Evolutionary conservation across 1,284 basidiomycete genomes (phyloP).

Genomic region (Apiotrichum brassicae): DNA sequence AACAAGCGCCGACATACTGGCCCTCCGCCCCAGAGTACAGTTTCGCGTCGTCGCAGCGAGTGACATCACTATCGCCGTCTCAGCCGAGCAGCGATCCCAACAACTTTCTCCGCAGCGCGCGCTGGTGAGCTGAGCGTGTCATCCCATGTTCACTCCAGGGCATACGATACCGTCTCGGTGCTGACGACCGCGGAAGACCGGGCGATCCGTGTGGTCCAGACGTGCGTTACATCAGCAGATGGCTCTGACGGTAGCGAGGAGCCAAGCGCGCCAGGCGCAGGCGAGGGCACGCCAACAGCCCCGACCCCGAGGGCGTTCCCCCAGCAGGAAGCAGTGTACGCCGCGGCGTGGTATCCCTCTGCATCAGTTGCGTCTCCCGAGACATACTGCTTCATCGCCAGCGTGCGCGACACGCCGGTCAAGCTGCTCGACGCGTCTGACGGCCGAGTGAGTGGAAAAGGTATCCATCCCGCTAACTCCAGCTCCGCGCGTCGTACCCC

Average conservation of each 20-base stretch:
- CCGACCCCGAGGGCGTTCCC: slow-evolving; percentile 28
- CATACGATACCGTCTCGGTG: slow-evolving; percentile 34
- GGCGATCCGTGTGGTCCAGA: slow-evolving; percentile 26
- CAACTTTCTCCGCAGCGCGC: slow-evolving; percentile 37
- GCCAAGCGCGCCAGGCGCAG: no score
- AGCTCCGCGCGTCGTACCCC: slow-evolving; percentile 82
- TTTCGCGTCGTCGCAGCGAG: slow-evolving; percentile 7
- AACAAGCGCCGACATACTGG: no score
- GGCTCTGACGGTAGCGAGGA: background rate
- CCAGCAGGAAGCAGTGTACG: slow-evolving; percentile 65
- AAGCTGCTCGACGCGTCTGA: slow-evolving; percentile 69
- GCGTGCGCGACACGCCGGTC: slow-evolving; percentile 72
- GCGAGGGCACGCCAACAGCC: no score
- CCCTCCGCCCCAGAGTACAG: slow-evolving; percentile 20
- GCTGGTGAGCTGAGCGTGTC: slow-evolving; percentile 25
- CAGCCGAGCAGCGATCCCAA: background rate
- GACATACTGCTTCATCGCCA: slow-evolving; percentile 71
- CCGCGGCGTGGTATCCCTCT: slow-evolving; percentile 72
- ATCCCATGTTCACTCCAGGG: slow-evolving; percentile 25
- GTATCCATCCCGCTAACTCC: background rate
- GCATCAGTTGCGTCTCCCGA: slow-evolving; percentile 57
- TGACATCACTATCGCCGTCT: background rate
- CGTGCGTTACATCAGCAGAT: slow-evolving; percentile 24
- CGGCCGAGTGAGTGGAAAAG: slow-evolving; percentile 57
- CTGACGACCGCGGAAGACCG: slow-evolving; percentile 43